Base-by-base conservation (phyloP, 192 early-diverging fungal genomes). In the Entophlyctis luteolus region DNA sequence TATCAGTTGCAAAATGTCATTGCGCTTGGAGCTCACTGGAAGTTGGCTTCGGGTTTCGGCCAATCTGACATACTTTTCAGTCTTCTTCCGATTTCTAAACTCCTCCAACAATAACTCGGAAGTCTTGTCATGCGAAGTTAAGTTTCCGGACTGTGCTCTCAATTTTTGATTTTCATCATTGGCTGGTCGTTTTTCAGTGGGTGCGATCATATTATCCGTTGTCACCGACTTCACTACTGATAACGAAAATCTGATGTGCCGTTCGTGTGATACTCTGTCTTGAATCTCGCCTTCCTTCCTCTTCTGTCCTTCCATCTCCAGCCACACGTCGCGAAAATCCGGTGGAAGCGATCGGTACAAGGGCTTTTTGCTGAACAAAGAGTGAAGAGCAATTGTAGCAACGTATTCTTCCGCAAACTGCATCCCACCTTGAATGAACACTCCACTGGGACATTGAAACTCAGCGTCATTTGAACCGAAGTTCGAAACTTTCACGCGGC, bases 271-370 rank as follows among this genome's bases (percentile, higher is more conserved):
- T 25, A 10, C 16, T 4, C 28, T 10, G 18, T 31, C n/a, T 12
- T 31, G 31, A 22, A 4, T 33, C 10, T 37, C 53, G 8, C n/a
- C 34, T 46, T n/a, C 52, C 23, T 48, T n/a, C 32, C 63, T 35
- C 25, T 78, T 68, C 8, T 57, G 72, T 14, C 79, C 71, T 14
- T 66, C 77, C 77, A 76, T 73, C 28, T 79, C 75, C 5, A 84
- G 38, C 87, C 87, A 88, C 8, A 87, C 33, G 14, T 87, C 87
- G 1, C 81, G 76, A 58, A 74, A 86, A n/a, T 77, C 67, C 6
- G 84, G 77, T 14, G 87, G 87, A 2, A 88, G 68, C 32, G 66
- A 72, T 0, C 77, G 62, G 52, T 88, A 82, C 39, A 86, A 34
- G 0, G 87, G 82, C 35, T 81, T 46, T 14, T 76, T 59, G 2